These are phyloP conservation scores for Plantago coronopus DNA, from an alignment of 305 asterid species.

Conservation along the genomic window DNA sequence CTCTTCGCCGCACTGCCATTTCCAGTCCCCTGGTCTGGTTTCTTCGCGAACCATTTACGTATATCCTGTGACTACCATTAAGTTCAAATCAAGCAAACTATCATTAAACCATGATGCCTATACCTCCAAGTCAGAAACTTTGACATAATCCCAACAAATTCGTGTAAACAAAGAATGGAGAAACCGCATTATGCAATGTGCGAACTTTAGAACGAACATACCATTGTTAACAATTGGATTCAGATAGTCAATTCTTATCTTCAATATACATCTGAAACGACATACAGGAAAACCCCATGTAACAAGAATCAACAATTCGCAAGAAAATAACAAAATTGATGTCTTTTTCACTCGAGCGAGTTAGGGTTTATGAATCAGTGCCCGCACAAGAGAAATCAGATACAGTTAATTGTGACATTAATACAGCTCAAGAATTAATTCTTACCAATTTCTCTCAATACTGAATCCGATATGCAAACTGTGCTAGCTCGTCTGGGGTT, in stretches of 20 bases:
- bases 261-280: constrained; percentile 28
- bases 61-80: constrained; percentile 72
- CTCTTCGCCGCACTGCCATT: constrained; percentile 45
- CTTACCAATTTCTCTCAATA: neutral
- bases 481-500: neutral
- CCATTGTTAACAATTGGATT: constrained; percentile 30
- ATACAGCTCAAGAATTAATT: neutral
- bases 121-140: neutral
- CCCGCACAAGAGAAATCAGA: neutral
- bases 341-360: neutral
- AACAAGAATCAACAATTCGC: neutral
- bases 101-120: constrained; percentile 7
- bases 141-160: neutral
- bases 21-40: constrained; percentile 55
- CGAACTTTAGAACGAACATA: constrained; percentile 22
- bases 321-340: neutral
- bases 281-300: constrained; percentile 7
- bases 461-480: too few relatives aligned
- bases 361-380: constrained; percentile 30
- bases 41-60: constrained; percentile 90
- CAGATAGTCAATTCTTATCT: constrained; percentile 19
- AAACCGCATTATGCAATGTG: neutral
- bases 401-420: neutral
- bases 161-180: constrained; percentile 3
- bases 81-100: constrained; percentile 12